A percentile compares a stretch with the other conserved stretches of the same genome.
Evolutionary conservation across 352 stramenopile genomes (phyloP).

Genomic region (Aphanomyces cochlioides): DNA sequence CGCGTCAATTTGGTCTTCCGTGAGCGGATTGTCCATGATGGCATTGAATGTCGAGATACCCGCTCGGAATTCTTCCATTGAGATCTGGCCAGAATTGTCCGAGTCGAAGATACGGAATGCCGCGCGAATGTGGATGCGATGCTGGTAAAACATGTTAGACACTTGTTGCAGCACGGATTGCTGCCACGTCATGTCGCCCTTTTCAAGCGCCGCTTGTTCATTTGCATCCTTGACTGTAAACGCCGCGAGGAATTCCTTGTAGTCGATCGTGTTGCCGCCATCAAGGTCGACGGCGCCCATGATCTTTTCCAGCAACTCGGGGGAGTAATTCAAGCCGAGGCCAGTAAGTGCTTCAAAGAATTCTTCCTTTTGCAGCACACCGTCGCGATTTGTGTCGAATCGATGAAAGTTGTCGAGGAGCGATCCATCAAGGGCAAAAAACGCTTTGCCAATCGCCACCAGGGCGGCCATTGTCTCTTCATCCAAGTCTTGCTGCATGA

Average conservation of each 20-base stretch:
- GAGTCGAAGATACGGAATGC: constrained; percentile 91
- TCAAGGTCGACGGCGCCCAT: constrained; percentile 86
- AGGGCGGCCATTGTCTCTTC: constrained; percentile 79
- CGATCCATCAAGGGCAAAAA: constrained; percentile 69
- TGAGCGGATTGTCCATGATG: constrained; percentile 86
- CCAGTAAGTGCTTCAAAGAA: constrained; percentile 68
- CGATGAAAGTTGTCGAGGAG: constrained; percentile 79
- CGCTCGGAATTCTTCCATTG: constrained; percentile 78
- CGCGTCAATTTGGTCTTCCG: constrained; percentile 89
- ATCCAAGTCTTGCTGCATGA: constrained; percentile 47
- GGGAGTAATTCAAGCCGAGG: constrained; percentile 59
- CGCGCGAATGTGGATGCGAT: constrained; percentile 89
- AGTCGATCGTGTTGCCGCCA: constrained; percentile 85
- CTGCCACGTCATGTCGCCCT: constrained; percentile 79
- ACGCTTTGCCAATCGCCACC: constrained; percentile 67
- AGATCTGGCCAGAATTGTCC: constrained; percentile 75
- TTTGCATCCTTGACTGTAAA: constrained; percentile 84
- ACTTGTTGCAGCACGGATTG: constrained; percentile 90
- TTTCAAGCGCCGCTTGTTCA: constrained; percentile 49
- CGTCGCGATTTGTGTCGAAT: constrained; percentile 82
- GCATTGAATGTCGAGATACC: constrained; percentile 86
- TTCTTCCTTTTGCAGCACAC: constrained; percentile 70
- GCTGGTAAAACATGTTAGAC: constrained; percentile 93
- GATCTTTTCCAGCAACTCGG: constrained; percentile 61
- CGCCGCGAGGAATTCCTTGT: constrained; percentile 89